Evolutionary conservation across 2,329 filamentous ascomycete genomes (phyloP), one percentile per base, ranked within the genome.

Genomic region (Myriangium duriaei): DNA sequence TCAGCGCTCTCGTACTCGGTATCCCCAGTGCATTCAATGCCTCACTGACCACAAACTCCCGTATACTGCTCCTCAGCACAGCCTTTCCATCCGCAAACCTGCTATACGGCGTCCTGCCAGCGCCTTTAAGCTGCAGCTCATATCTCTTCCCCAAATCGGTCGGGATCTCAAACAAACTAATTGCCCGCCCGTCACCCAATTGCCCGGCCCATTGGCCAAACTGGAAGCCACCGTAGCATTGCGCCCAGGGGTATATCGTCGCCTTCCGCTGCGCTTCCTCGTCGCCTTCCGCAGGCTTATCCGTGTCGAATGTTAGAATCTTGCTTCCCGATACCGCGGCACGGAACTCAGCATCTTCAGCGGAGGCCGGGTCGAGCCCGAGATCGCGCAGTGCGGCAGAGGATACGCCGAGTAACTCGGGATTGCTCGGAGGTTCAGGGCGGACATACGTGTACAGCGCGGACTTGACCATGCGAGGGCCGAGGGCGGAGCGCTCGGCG

Each of bases 31-130:
- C 84, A 56, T 95, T 75, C 30, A 98, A 71, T 16, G 79, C 77
- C 64, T 98, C 91, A 34, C 82, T 92, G 13, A 93, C 87, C 30
- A 98, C 67, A 49, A 91, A 98, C 62, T 98, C 91, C 43, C 91
- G 74, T 49, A 98, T 93, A 53, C 85, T 93, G 17, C 84, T 93
- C 43, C 91, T 69, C 36, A 98, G 65, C 2, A 98, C 91, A 1
- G 91, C 91, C 56, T 91, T 88, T 18, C 91, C 91, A 56, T 98
- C 91, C 15, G 91, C 91, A 49, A 98, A 98, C 3, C 91, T 79
- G 28, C 84, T 93, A 62, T 98, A 98, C 0, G 91, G 91, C 3
- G 91, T 98, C 51, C 80, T 65, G 4, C 91, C 91, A 11, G 91
- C 91, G 15, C 91, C 91, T 59, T 98, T 98, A 43, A 98, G 68